Base-by-base conservation (phyloP, 305 asterid species). In the Plantago coronopus region DNA sequence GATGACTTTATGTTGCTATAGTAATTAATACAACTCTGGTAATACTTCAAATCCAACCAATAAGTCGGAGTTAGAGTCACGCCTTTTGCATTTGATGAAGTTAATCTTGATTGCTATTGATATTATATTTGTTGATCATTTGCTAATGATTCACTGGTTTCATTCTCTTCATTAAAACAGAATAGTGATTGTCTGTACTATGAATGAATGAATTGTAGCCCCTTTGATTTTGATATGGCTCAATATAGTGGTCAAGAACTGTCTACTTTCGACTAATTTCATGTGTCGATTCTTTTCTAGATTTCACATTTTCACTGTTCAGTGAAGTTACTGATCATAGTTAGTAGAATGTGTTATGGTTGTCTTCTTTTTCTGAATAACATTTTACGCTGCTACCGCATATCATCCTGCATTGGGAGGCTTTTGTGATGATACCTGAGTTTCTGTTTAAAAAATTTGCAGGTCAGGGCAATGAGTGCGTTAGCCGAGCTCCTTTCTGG, bases 381-480 rank as follows among this genome's bases (percentile, higher is more conserved):
- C n/a, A n/a, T n/a, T n/a, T n/a, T n/a, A n/a, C n/a, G n/a, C n/a
- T n/a, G n/a, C n/a, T n/a, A n/a, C n/a, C n/a, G n/a, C n/a, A n/a
- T n/a, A n/a, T n/a, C n/a, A n/a, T n/a, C n/a, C n/a, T n/a, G 37
- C 15, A 37, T 22, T 40, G 11, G 4, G 9, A n/a, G 34, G 17
- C 8, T 2, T 3, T 54, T 4, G 7, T n/a, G 11, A 43, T 49
- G 48, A 40, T 29, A 42, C 20, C 50, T 45, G 15, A 31, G 25
- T 55, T 61, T 66, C 18, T 40, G 8, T 34, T 34, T 34, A 11
- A 34, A 2, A n/a, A 18, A 3, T 49, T 47, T 64, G 71, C 61
- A 80, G 88, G 90, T 91, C 10, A 79, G 94, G 66, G 97, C 96
- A 72, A 91, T 91, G 98, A 86, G 83, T 71, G 84, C 95, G 43